Evolutionary conservation across 192 early-diverging fungal genomes (phyloP).

Genomic region (Umbelopsis vinacea): DNA sequence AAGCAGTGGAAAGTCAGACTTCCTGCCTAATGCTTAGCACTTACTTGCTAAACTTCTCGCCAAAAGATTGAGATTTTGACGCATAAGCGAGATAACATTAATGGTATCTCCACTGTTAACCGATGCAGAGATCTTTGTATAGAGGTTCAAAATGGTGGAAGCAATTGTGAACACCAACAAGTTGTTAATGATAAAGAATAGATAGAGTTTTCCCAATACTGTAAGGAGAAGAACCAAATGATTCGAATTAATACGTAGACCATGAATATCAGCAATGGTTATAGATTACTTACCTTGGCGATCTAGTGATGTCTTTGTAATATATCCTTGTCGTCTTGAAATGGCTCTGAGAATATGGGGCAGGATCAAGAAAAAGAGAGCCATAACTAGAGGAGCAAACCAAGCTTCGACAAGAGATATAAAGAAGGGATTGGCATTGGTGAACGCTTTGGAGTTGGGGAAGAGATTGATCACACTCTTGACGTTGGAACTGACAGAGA

Average conservation of each 20-base stretch:
- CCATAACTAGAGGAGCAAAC: conserved; percentile 69
- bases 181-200: conserved; percentile 76
- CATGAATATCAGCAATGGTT: background rate
- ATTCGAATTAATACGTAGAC: background rate
- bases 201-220: conserved; percentile 72
- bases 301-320: conserved; percentile 72
- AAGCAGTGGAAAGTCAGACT: no score
- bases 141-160: conserved; percentile 38
- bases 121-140: conserved; percentile 19
- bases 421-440: conserved; percentile 52
- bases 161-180: conserved; percentile 66
- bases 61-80: background rate
- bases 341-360: conserved; percentile 66
- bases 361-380: conserved; percentile 66
- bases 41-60: conserved; percentile 12
- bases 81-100: background rate
- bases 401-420: conserved; percentile 65
- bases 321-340: conserved; percentile 70
- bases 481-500: conserved; percentile 64
- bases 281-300: conserved; percentile 39
- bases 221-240: background rate
- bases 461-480: conserved; percentile 60
- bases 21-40: background rate
- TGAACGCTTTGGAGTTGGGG: conserved; percentile 51
- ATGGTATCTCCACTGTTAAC: conserved; percentile 1